These are phyloP conservation scores for Penicillium bialowiezense DNA, from an alignment of 495 filamentous ascomycete species.

Conservation along the genomic window DNA sequence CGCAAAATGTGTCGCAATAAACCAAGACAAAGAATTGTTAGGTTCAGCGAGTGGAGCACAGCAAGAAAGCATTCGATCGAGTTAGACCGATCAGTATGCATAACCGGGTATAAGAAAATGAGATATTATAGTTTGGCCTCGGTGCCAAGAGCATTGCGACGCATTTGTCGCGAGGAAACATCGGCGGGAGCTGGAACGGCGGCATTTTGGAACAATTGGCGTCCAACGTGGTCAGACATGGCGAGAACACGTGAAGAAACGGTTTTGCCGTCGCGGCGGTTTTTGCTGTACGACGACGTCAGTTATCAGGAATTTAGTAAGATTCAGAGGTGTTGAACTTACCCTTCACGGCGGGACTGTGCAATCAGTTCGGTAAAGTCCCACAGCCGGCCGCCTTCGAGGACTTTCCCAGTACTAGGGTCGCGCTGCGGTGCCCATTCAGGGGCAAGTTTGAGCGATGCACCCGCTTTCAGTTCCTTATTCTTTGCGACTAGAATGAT, in stretches of 20 bases:
- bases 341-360: conserved; percentile 76
- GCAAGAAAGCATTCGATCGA: background rate
- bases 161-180: conserved; percentile 38
- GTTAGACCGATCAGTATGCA: background rate
- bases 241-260: conserved; percentile 78
- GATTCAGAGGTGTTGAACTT: conserved; percentile 15
- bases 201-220: conserved; percentile 43
- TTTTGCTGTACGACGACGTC: conserved; percentile 54
- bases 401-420: conserved; percentile 54
- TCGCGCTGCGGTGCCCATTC: conserved; percentile 79
- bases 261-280: conserved; percentile 84
- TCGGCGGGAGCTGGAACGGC: conserved; percentile 26
- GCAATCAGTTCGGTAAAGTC: conserved; percentile 87
- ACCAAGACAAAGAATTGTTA: too few relatives aligned
- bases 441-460: conserved; percentile 62
- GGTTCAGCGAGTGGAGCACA: too few relatives aligned
- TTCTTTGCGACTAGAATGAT: conserved; percentile 72
- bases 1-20: too few relatives aligned
- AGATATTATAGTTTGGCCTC: conserved; percentile 32
- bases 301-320: background rate
- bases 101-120: conserved; percentile 1
- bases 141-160: conserved; percentile 35
- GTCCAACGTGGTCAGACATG: conserved; percentile 64
- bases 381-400: conserved; percentile 76
- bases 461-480: conserved; percentile 52